Base-by-base conservation (phyloP, 257 asterid species). In the Hygrophila difformis region DNA sequence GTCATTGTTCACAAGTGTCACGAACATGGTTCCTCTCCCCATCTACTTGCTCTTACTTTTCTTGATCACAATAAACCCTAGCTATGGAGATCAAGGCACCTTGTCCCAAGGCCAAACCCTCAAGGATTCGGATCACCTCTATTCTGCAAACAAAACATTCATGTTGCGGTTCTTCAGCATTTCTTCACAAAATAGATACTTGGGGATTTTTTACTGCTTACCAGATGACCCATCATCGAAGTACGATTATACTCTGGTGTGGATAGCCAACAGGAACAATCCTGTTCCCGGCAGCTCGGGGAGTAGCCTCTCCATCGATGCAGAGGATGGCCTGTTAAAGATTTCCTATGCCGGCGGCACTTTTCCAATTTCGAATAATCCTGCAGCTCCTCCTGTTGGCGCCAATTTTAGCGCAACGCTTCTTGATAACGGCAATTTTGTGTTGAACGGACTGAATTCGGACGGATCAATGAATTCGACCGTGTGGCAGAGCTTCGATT, bases 241-340 rank as follows among this genome's bases (percentile, higher is more conserved):
- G 3, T 3, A 2, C 7, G 29, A 24, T 24, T 3, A 2, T 24
- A 2, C 2, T 14, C 18, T 9, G 5, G 18, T 61, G 10, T 61
- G 67, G 67, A 36, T 54, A 12, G 67, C 62, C 34, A 61, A 61
- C 46, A 31, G 67, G 14, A 55, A 61, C 19, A 19, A 13, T 22
- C 67, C 67, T 7, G 38, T 47, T 17, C n/a, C 62, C 1, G 56
- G 40, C 46, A 16, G 45, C 38, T 61, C 61, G 2, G 67, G 47
- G 18, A n/a, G n/a, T n/a, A 54, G 31, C 34, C 67, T 61, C 8
- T 39, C 21, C 51, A 39, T 61, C 0, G 52, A 21, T 16, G 29
- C 29, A 24, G n/a, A n/a, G n/a, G 52, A 54, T 39, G 67, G 57
- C 26, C 20, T n/a, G 18, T 47, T 53, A 16, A 31, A 29, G 14